Evolutionary conservation across 345 rosid genomes (phyloP).

Genomic region (Pseudoturritis turrita): DNA sequence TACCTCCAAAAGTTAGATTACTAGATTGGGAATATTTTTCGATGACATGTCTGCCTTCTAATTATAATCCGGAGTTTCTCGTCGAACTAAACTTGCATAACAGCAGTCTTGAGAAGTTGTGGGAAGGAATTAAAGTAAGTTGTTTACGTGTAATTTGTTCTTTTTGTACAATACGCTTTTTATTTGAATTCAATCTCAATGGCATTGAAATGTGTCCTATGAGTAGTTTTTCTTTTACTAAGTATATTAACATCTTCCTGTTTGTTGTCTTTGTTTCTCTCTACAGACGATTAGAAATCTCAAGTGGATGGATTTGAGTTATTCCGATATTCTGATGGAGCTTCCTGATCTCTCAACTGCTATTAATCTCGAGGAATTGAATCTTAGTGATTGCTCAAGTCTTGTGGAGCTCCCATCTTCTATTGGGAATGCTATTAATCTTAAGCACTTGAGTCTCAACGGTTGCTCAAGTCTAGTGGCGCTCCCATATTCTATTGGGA

Average conservation of each 20-base stretch:
- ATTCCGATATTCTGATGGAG: not conserved
- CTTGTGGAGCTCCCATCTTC: not conserved
- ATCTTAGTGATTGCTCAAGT: constrained; percentile 3
- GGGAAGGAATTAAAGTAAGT: constrained; percentile 22
- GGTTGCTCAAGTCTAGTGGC: not conserved
- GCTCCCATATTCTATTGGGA: too few relatives aligned
- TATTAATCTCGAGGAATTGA: not conserved
- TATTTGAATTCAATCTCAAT: too few relatives aligned
- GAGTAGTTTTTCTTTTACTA: too few relatives aligned
- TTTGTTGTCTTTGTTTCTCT: not conserved
- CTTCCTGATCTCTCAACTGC: constrained; percentile 16
- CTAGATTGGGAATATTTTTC: constrained; percentile 17
- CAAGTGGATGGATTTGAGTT: not conserved
- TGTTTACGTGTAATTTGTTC: not conserved
- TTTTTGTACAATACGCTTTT: not conserved
- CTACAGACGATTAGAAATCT: constrained; percentile 14
- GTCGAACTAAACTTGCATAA: not conserved
- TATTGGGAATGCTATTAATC: not conserved
- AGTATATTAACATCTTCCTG: too few relatives aligned
- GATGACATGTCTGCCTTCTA: constrained; percentile 17
- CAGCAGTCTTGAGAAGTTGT: constrained; percentile 16
- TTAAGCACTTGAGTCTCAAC: not conserved
- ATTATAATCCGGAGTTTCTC: not conserved
- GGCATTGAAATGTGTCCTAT: too few relatives aligned
- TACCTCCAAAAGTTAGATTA: not conserved